Conservation (phyloP, 2,329 filamentous ascomycete genomes). For the Claviceps monticola region DNA sequence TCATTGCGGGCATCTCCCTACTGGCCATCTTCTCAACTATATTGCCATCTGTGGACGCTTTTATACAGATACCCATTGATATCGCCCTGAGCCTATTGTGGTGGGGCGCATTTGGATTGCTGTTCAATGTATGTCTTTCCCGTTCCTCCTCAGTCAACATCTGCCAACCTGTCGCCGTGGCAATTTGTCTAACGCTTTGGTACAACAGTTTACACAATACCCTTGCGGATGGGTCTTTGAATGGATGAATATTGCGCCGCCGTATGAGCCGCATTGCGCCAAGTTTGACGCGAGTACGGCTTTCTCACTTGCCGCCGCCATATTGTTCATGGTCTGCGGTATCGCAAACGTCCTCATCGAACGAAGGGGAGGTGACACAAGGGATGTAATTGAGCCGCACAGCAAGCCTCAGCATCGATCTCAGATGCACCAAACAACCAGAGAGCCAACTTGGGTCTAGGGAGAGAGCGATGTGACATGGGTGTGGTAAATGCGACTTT, state of each 20-base stretch:
- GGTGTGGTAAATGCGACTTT: neutral
- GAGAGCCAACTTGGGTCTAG: neutral
- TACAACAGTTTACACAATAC: slow-evolving; percentile 21
- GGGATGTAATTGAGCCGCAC: neutral
- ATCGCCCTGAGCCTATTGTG: slow-evolving; percentile 48
- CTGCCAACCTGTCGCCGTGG: too few relatives aligned
- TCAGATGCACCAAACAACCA: neutral
- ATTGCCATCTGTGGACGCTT: slow-evolving; percentile 47
- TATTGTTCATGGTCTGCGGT: slow-evolving; percentile 48
- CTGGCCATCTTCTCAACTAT: slow-evolving; percentile 51
- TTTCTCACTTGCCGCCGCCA: slow-evolving; percentile 50
- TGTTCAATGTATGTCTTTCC: slow-evolving; percentile 33
- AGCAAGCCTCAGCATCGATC: neutral
- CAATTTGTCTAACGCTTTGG: neutral
- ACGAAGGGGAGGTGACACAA: neutral
- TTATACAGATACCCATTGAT: slow-evolving; percentile 54
- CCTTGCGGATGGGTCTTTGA: slow-evolving; percentile 37
- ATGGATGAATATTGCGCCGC: slow-evolving; percentile 34
- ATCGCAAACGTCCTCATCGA: slow-evolving; percentile 21
- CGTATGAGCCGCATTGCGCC: slow-evolving; percentile 32
- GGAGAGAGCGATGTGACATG: neutral
- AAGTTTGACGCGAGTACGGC: slow-evolving; percentile 52
- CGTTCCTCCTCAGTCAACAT: neutral
- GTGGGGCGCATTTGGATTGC: slow-evolving; percentile 49
- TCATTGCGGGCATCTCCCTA: slow-evolving; percentile 51